Conservation (phyloP, 148 eudicot species). For the Rhododendron ferrugineum region DNA sequence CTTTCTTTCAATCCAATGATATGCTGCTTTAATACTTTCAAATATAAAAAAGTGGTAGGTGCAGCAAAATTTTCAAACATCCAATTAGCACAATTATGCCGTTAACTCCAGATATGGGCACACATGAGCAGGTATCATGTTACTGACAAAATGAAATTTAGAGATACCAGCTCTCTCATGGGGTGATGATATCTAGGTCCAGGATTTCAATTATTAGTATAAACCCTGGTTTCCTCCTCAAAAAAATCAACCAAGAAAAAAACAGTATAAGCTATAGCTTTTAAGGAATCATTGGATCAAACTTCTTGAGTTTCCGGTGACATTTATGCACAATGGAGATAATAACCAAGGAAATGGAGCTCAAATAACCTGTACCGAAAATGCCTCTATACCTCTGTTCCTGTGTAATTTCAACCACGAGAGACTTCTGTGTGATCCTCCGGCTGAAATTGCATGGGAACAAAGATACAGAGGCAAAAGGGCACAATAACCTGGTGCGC, state of each 20-base stretch:
- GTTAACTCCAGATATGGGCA: too few species aligned
- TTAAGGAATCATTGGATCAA: not conserved
- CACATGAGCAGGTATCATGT: not conserved
- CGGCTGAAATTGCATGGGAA: not conserved
- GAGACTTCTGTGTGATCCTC: not conserved
- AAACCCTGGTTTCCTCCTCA: not conserved
- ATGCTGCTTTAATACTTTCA: too few species aligned
- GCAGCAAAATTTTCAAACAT: not conserved
- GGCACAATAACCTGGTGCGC: not conserved
- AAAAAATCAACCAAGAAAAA: not conserved
- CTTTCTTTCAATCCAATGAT: too few species aligned
- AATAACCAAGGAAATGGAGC: not conserved
- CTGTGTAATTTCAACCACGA: not conserved
- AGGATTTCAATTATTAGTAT: not conserved
- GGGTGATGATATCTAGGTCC: not conserved
- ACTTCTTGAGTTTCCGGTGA: not conserved
- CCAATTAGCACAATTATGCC: not conserved
- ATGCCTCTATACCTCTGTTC: not conserved
- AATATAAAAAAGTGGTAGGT: not conserved
- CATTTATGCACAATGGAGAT: too few species aligned
- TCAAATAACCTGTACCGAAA: not conserved
- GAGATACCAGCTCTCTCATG: not conserved
- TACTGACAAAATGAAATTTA: not conserved
- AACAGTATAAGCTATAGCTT: not conserved
- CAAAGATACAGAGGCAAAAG: not conserved